Base-by-base conservation (phyloP, 257 asterid species). In the Eustoma russellianum region DNA sequence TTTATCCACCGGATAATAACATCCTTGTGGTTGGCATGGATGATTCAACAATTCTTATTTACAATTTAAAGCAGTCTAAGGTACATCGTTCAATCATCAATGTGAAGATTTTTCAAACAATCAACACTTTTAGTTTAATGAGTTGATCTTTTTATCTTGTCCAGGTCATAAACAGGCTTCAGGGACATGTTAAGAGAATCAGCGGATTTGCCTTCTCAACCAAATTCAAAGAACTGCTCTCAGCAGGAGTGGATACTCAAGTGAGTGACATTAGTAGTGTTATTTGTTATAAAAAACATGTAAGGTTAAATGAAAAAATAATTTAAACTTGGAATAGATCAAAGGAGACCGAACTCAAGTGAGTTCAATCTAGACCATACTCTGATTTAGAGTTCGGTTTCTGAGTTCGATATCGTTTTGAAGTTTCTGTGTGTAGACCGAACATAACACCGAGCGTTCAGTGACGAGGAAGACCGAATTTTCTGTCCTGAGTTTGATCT, bases 1-100 rank as follows among this genome's bases (percentile, higher is more conserved):
- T 82, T 68, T 79, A 79, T 68, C 96, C 94, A 4, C 74, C 71
- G 0, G 88, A 88, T 62, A 84, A 82, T 79, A 88, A 88, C 68
- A 66, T 82, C 59, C 62, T 84, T 50, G 83, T 74, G 15, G 61
- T 84, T 14, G 96, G 91, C 52, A 72, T 69, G 84, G 90, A 84
- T 56, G 90, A 88, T 68, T 64, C 83, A 6, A 72, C 81, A 17
- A 82, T 88, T 44, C 70, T 82, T 55, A 66, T 88, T 18, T 84
- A 79, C 64, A 74, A 77, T 66, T 68, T 80, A 59, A 93, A 93
- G 16, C 3, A 38, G 30, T 77, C 71, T 30, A 70, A 76, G 83
- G 94, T 86, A 67, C 19, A 45, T 4, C 44, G 38, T 15, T 13
- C 46, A 28, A 10, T 48, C 62, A 53, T 41, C 3, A 10, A 38